These are phyloP conservation scores for Solanum ahanhuiri DNA, from an alignment of 257 asterid species.

Conservation along the genomic window DNA sequence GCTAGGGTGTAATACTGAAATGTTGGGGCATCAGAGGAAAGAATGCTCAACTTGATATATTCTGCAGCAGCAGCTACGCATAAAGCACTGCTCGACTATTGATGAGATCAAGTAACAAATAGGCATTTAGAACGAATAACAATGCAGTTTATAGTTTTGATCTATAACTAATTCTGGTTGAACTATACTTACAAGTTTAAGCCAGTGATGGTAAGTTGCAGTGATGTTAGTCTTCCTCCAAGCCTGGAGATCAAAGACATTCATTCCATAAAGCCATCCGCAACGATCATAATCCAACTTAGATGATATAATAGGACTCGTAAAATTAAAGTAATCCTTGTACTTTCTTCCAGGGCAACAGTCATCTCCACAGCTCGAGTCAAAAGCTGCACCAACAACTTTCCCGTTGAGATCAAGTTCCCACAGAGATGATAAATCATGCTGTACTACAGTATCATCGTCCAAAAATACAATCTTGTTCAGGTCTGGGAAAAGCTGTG, in stretches of 20 bases:
- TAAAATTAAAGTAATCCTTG: constrained; percentile 59
- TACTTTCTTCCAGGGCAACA: constrained; percentile 69
- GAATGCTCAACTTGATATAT: background rate
- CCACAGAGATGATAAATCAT: constrained; percentile 72
- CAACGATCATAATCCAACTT: constrained; percentile 35
- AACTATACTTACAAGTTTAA: constrained; percentile 54
- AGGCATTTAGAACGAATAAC: background rate
- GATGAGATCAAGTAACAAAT: background rate
- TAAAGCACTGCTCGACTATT: background rate
- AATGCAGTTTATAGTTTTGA: background rate
- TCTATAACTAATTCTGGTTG: background rate
- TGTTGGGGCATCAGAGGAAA: background rate
- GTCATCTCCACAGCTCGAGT: constrained; percentile 46
- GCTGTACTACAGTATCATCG: constrained; percentile 79
- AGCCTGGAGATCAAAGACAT: constrained; percentile 57
- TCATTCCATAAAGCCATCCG: constrained; percentile 82
- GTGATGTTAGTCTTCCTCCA: constrained; percentile 74
- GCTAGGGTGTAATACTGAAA: background rate
- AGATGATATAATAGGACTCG: constrained; percentile 46
- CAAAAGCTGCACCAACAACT: constrained; percentile 79
- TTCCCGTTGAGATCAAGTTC: constrained; percentile 67
- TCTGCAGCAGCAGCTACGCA: background rate
- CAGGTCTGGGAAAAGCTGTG: constrained; percentile 81
- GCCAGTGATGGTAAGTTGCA: constrained; percentile 72
- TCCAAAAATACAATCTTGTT: constrained; percentile 68